Evolutionary conservation across 768 basidiomycete genomes (phyloP).

Genomic region (Collybia nuda): DNA sequence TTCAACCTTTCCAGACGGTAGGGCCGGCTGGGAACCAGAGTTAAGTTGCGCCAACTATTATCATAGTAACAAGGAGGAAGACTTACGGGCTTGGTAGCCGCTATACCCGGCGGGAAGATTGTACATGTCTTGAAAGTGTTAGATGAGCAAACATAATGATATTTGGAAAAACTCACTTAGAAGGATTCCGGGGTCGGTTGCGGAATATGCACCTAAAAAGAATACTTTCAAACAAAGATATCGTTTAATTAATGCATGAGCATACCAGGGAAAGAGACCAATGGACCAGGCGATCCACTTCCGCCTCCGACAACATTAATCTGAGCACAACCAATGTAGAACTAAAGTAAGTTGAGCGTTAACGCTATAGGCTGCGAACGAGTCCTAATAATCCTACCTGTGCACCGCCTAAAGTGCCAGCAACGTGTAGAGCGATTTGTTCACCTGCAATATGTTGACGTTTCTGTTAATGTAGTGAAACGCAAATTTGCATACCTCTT

Average conservation of each 20-base stretch:
- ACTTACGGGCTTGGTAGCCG: too few relatives aligned
- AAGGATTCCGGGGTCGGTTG: constrained; percentile 31
- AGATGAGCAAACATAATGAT: too few relatives aligned
- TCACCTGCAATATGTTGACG: constrained; percentile 17
- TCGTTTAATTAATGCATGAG: neutral
- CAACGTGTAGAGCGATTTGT: constrained; percentile 35
- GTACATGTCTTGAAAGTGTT: too few relatives aligned
- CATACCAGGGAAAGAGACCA: constrained; percentile 32
- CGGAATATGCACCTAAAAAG: constrained; percentile 26
- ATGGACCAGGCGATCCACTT: constrained; percentile 26
- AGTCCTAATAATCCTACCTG: constrained; percentile 15
- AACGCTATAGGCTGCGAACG: neutral
- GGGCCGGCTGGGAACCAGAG: too few relatives aligned
- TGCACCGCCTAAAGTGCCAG: constrained; percentile 24
- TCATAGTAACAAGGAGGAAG: too few relatives aligned
- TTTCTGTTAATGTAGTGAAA: neutral
- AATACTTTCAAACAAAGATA: too few relatives aligned
- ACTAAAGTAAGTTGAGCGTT: constrained; percentile 12
- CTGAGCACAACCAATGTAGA: constrained; percentile 37
- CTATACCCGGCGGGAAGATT: too few relatives aligned
- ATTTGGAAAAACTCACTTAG: constrained; percentile 19
- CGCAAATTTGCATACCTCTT: constrained; percentile 13
- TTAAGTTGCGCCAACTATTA: too few relatives aligned
- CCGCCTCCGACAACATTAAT: constrained; percentile 33
- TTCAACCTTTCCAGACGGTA: too few relatives aligned